phyloP scores from a whole-genome alignment of 2,329 filamentous ascomycete genomes.

The Alternaria panax region DNA sequence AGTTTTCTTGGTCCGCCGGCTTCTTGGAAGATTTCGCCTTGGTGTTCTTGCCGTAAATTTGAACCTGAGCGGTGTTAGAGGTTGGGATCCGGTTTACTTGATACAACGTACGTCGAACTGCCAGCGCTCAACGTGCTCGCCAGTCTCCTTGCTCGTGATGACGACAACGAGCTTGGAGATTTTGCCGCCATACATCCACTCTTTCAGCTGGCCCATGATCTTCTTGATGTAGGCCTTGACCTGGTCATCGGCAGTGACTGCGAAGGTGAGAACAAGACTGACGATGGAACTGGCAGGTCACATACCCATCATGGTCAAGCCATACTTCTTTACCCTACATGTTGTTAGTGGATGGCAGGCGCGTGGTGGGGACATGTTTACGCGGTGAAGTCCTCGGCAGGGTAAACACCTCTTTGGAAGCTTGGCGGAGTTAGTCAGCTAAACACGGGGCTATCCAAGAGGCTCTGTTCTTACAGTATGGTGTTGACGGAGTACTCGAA shows the following conservation, averaged over 20 bases:
- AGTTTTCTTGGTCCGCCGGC: constrained; percentile 74
- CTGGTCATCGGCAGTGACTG: constrained; percentile 93
- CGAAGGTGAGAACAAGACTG: constrained; percentile 20
- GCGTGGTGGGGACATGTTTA: constrained; percentile 54
- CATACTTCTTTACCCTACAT: constrained; percentile 92
- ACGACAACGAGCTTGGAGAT: constrained; percentile 97
- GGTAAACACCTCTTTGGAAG: constrained; percentile 84
- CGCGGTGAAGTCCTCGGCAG: constrained; percentile 95
- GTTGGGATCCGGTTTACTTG: constrained; percentile 40
- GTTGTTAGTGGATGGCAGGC: constrained; percentile 19
- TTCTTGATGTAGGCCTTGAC: constrained; percentile 99
- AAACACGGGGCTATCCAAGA: no score
- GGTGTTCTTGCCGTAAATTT: constrained; percentile 63
- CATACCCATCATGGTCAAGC: constrained; percentile 90
- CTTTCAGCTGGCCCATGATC: constrained; percentile 97
- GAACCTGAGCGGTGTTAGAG: constrained; percentile 55
- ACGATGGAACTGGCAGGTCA: constrained; percentile 12
- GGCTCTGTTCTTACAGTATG: constrained; percentile 71
- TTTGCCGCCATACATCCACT: constrained; percentile 97
- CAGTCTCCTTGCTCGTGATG: constrained; percentile 95
- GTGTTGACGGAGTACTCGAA: constrained; percentile 99
- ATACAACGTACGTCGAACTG: constrained; percentile 80
- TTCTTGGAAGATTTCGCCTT: constrained; percentile 60
- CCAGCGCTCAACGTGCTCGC: constrained; percentile 95
- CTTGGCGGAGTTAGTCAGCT: constrained; percentile 54